These are phyloP conservation scores for Mallotus nudiflorus DNA, from an alignment of 345 rosid genomes.

Conservation along the genomic window DNA sequence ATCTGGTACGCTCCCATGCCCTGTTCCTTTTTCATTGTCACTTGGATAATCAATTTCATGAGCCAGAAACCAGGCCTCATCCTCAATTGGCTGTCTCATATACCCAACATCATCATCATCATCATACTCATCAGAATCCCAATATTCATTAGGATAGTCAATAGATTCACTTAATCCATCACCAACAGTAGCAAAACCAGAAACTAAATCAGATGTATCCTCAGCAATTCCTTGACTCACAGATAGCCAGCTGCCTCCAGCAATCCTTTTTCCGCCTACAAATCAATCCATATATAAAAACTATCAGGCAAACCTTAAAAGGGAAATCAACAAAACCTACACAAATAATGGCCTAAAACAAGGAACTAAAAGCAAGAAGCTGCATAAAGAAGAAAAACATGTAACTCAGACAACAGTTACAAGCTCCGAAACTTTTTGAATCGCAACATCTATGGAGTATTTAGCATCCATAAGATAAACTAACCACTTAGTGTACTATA, in stretches of 20 bases:
- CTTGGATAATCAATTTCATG: conserved; percentile 99
- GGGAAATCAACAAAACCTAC: background rate
- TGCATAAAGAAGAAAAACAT: background rate
- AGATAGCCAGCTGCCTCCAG: conserved; percentile 94
- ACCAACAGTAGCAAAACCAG: conserved; percentile 97
- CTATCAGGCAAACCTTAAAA: conserved; percentile 13
- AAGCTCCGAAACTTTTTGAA: background rate
- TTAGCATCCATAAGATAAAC: background rate
- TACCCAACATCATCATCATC: conserved; percentile 98
- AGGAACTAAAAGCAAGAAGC: background rate
- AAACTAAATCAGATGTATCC: conserved; percentile 94
- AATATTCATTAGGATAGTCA: conserved; percentile 88
- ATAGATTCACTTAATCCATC: conserved; percentile 94
- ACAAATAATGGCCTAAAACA: background rate
- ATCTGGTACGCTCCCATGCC: conserved; percentile 78
- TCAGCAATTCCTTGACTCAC: conserved; percentile 97
- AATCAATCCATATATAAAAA: conserved; percentile 21
- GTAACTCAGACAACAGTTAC: background rate
- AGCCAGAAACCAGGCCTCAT: conserved; percentile 97
- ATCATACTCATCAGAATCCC: conserved; percentile 99
- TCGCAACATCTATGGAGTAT: background rate
- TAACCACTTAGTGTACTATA: background rate
- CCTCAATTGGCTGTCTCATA: conserved; percentile 96
- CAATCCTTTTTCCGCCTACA: conserved; percentile 77
- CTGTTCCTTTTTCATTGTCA: conserved; percentile 93